Conservation (phyloP, 768 basidiomycete species). For the Rubroboletus satanas region DNA sequence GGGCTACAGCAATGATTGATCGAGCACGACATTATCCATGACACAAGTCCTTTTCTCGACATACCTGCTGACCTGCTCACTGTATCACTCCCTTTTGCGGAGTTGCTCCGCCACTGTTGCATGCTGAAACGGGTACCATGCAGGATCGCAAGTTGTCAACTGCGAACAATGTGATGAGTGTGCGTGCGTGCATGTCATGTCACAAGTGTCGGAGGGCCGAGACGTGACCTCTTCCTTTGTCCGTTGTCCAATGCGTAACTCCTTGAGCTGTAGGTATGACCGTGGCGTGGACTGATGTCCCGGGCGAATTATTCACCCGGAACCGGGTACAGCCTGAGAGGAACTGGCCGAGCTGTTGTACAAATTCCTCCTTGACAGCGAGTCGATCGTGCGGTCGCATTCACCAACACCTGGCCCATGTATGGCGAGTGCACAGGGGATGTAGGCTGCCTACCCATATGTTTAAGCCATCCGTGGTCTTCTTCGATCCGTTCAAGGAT, state of each 20-base stretch:
- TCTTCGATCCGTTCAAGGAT: too few species aligned
- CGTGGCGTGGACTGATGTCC: not conserved
- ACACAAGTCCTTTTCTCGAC: not conserved
- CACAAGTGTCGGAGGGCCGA: not conserved
- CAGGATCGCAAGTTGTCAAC: not conserved
- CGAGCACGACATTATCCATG: not conserved
- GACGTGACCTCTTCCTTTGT: not conserved
- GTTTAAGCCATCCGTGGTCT: too few species aligned
- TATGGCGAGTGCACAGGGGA: too few species aligned
- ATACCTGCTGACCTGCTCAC: constrained; percentile 6
- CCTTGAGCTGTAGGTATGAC: not conserved
- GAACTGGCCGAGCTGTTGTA: not conserved
- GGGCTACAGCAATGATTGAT: not conserved
- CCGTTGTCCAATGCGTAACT: not conserved
- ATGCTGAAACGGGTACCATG: not conserved
- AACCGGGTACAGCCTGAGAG: not conserved
- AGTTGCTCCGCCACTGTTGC: not conserved
- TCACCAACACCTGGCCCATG: not conserved
- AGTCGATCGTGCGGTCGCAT: not conserved
- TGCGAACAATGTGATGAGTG: not conserved
- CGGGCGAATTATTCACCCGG: not conserved
- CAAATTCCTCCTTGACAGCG: not conserved
- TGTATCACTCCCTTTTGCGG: not conserved
- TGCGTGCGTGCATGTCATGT: not conserved
- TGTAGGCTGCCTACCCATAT: too few species aligned